Percentiles rank a stretch among this genome's conserved stretches.
Conservation (phyloP, 148 eudicot genomes). For the Chenopodium formosanum region DNA sequence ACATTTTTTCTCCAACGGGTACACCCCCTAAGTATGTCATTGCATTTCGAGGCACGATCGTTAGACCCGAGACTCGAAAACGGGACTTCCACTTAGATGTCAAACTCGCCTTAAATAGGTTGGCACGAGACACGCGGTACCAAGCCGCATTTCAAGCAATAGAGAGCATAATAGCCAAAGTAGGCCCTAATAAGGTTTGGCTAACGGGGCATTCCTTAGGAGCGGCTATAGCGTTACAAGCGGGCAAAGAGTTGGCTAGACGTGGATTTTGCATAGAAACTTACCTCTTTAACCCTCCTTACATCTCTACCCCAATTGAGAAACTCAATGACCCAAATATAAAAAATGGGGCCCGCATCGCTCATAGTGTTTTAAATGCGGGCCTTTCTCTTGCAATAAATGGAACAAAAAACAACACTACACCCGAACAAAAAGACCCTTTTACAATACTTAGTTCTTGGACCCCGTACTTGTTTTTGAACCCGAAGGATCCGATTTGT, state of each 20-base stretch:
- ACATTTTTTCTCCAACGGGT: not conserved
- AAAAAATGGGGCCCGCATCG: constrained; percentile 49
- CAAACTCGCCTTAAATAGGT: constrained; percentile 35
- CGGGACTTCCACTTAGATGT: constrained; percentile 52
- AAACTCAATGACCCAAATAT: constrained; percentile 33
- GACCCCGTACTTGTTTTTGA: constrained; percentile 67
- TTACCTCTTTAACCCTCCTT: constrained; percentile 82
- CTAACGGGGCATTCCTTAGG: constrained; percentile 79
- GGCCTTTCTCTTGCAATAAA: constrained; percentile 44
- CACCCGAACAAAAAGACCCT: constrained; percentile 18
- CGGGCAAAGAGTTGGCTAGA: constrained; percentile 61
- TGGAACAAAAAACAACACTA: not conserved
- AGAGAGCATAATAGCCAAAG: constrained; percentile 17
- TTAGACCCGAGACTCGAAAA: constrained; percentile 33
- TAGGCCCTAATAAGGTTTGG: constrained; percentile 48
- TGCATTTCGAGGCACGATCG: constrained; percentile 67
- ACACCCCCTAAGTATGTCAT: constrained; percentile 42
- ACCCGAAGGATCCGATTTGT: constrained; percentile 57
- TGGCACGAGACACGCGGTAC: constrained; percentile 40
- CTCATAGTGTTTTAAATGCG: constrained; percentile 45
- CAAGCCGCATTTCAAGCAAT: constrained; percentile 32
- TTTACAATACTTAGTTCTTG: constrained; percentile 47
- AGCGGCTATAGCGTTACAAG: constrained; percentile 60
- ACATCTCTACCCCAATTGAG: constrained; percentile 47
- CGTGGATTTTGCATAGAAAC: constrained; percentile 41